Percentiles rank a stretch among this genome's conserved stretches.
phyloP scores from a whole-genome alignment of 139 green algal genomes.

The Chlorella sp. region DNA sequence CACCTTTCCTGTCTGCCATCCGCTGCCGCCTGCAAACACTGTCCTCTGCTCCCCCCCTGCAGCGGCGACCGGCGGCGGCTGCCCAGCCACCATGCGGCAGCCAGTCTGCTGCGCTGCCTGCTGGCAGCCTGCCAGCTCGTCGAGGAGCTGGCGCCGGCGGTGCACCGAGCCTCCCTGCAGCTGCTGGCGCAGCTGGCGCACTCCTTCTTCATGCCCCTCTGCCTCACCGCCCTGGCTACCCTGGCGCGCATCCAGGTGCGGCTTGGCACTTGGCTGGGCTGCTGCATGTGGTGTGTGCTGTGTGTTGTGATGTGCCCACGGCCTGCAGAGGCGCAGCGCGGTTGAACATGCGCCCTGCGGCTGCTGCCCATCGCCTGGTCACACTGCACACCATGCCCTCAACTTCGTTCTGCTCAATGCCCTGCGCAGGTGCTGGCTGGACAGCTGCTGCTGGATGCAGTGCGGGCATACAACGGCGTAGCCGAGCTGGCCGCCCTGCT shows the following conservation, averaged over 20 bases:
- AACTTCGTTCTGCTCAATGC: too few species aligned
- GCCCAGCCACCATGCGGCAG: conserved; percentile 26
- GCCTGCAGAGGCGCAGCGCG: too few species aligned
- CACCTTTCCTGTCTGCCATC: too few species aligned
- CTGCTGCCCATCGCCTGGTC: too few species aligned
- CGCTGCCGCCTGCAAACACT: too few species aligned
- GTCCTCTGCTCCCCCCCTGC: too few species aligned
- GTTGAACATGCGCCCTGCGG: background rate
- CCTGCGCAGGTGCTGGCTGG: conserved; percentile 50
- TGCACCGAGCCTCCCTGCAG: conserved; percentile 44
- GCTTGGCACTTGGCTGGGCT: background rate
- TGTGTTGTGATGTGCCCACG: too few species aligned
- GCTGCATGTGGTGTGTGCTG: background rate
- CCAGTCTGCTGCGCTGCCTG: conserved; percentile 45
- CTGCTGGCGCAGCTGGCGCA: conserved; percentile 62
- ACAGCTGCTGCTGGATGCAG: conserved; percentile 47
- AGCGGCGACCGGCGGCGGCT: conserved; percentile 27
- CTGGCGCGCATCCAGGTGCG: conserved; percentile 60
- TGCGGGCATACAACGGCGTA: conserved; percentile 57
- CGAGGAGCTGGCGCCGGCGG: conserved; percentile 13
- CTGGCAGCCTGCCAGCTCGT: conserved; percentile 38
- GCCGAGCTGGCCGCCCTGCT: conserved; percentile 52
- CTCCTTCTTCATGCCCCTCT: conserved; percentile 79
- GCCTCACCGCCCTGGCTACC: conserved; percentile 51
- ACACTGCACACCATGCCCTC: too few species aligned